phyloP scores from a whole-genome alignment of 352 stramenopile species.

The Stephanocyclus meneghinianus region DNA sequence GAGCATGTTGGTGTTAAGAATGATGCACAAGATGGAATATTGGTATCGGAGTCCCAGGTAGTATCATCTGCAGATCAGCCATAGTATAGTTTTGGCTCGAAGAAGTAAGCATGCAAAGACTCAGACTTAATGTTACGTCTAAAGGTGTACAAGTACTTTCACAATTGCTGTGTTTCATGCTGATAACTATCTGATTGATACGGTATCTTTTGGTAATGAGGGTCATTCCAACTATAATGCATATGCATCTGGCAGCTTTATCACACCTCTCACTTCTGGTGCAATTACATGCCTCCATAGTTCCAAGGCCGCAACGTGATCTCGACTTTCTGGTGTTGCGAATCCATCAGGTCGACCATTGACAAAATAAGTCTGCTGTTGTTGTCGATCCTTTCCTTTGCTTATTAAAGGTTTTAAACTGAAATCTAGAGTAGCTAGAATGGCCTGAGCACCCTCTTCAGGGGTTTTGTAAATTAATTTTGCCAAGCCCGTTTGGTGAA shows the following conservation, averaged over 20 bases:
- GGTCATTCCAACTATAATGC: not conserved
- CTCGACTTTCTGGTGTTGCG: slow-evolving; percentile 39
- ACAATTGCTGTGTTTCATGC: not conserved
- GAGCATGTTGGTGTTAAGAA: slow-evolving; percentile 77
- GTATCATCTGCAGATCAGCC: not conserved
- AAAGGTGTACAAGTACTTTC: not conserved
- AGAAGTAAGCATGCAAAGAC: not conserved
- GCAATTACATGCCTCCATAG: slow-evolving; percentile 41
- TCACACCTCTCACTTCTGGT: slow-evolving; percentile 30
- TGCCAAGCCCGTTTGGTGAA: slow-evolving; percentile 45
- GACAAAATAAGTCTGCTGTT: slow-evolving; percentile 48
- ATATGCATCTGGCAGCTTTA: slow-evolving; percentile 12
- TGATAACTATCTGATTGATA: not conserved
- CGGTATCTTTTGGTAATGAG: not conserved
- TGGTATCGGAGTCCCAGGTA: slow-evolving; percentile 56
- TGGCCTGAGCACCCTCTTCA: slow-evolving; percentile 30
- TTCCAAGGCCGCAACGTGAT: slow-evolving; percentile 8
- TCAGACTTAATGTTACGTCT: too few relatives aligned
- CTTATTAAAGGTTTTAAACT: not conserved
- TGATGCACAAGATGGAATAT: slow-evolving; percentile 62
- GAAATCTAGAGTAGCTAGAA: slow-evolving; percentile 39
- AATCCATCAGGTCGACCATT: slow-evolving; percentile 42
- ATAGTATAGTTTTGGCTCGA: too few relatives aligned
- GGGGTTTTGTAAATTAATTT: slow-evolving; percentile 51
- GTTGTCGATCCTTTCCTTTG: not conserved